Evolutionary conservation across 2,329 filamentous ascomycete species (phyloP).

Genomic region (Venturia oleaginea): DNA sequence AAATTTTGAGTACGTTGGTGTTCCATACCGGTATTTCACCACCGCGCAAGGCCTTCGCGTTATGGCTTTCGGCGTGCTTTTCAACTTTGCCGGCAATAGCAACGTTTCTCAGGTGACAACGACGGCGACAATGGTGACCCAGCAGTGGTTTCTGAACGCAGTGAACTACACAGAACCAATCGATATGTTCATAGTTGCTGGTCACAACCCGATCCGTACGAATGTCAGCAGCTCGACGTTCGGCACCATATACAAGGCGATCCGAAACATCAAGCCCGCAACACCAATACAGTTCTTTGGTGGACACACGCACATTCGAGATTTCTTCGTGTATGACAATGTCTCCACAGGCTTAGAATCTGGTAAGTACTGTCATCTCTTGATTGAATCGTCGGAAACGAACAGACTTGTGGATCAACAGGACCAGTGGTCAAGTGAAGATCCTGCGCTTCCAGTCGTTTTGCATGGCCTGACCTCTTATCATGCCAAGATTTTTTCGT

Average conservation of each 20-base stretch:
- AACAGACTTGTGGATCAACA: background rate
- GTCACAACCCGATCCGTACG: conserved; percentile 51
- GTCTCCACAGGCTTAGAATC: conserved; percentile 53
- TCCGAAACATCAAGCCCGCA: conserved; percentile 46
- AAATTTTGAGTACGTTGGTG: conserved; percentile 37
- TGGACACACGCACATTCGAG: conserved; percentile 55
- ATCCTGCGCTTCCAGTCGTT: background rate
- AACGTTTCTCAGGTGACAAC: conserved; percentile 53
- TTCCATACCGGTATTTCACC: conserved; percentile 41
- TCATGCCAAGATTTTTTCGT: background rate
- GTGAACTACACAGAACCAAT: conserved; percentile 47
- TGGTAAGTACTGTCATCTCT: conserved; percentile 23
- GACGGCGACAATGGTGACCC: conserved; percentile 41
- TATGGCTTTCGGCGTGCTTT: conserved; percentile 45
- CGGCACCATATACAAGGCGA: conserved; percentile 46
- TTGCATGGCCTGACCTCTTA: background rate
- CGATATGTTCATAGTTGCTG: conserved; percentile 55
- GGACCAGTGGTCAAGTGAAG: background rate
- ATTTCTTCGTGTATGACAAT: conserved; percentile 56
- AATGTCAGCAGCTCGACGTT: conserved; percentile 31
- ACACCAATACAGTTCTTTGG: conserved; percentile 58
- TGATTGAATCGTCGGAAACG: background rate
- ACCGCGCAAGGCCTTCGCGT: conserved; percentile 41
- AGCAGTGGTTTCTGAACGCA: conserved; percentile 53
- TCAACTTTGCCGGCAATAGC: conserved; percentile 47